Percentiles rank a stretch among this genome's conserved stretches.
Evolutionary conservation across 495 filamentous ascomycete genomes (phyloP).

Genomic region (Massariosphaeria phaeospora): DNA sequence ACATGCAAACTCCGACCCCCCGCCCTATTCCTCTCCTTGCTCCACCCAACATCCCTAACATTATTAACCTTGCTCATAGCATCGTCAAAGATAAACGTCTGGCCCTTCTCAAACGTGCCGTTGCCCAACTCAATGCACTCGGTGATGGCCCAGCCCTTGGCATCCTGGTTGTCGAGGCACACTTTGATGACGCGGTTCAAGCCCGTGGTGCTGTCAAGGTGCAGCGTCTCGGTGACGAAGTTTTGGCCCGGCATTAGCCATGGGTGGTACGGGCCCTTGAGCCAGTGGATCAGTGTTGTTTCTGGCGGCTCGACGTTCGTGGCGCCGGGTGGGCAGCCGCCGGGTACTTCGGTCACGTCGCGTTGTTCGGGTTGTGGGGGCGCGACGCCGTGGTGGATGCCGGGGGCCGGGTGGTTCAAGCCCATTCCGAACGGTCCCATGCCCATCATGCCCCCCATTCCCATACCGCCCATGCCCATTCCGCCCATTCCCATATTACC

Average conservation of each 20-base stretch:
- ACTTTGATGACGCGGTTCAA: conserved; percentile 13
- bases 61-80: background rate
- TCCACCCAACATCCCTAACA: conserved; percentile 11
- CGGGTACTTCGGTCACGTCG: background rate
- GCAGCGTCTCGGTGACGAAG: conserved; percentile 5
- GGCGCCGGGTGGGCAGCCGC: background rate
- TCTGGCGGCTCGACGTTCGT: background rate
- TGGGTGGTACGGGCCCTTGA: background rate
- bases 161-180: background rate
- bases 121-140: conserved; percentile 18
- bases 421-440: conserved; percentile 5
- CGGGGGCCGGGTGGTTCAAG: background rate
- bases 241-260: background rate
- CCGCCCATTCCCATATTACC: no score
- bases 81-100: conserved; percentile 12
- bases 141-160: conserved; percentile 12
- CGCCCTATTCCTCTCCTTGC: conserved; percentile 14
- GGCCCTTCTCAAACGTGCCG: conserved; percentile 15
- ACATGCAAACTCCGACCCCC: conserved; percentile 18
- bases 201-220: background rate
- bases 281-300: background rate
- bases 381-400: background rate
- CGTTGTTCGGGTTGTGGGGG: background rate
- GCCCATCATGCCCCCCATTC: conserved; percentile 5
- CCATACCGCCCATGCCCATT: background rate